These are phyloP conservation scores for Selenicereus undatus DNA, from an alignment of 148 eudicot genomes.

Conservation along the genomic window DNA sequence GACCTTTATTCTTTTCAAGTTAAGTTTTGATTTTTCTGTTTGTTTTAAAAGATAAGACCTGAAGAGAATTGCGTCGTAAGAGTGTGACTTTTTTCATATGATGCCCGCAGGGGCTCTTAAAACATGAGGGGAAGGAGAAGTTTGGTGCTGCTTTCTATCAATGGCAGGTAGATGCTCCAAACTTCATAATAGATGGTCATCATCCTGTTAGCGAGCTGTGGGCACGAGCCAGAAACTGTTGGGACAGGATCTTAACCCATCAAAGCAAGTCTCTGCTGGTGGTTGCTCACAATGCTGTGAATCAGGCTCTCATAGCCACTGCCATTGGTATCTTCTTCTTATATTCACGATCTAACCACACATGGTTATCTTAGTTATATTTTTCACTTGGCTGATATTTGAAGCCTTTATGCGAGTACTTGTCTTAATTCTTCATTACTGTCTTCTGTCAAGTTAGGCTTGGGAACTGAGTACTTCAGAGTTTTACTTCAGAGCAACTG, in stretches of 20 bases:
- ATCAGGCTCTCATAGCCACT: constrained; percentile 94
- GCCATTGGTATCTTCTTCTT: constrained; percentile 61
- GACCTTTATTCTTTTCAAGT: constrained; percentile 93
- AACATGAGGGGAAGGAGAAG: constrained; percentile 79
- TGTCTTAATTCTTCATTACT: constrained; percentile 12
- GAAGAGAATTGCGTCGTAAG: neutral
- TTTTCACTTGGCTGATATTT: neutral
- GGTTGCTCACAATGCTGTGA: constrained; percentile 99
- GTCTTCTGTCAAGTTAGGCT: constrained; percentile 41
- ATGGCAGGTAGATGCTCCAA: constrained; percentile 85
- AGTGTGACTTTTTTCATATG: constrained; percentile 22
- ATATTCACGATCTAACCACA: neutral
- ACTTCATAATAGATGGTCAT: constrained; percentile 80
- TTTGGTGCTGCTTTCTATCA: constrained; percentile 65
- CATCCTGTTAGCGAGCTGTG: constrained; percentile 89
- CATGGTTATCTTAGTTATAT: constrained; percentile 12
- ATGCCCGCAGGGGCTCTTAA: constrained; percentile 77
- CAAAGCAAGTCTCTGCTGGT: constrained; percentile 89
- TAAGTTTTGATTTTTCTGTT: constrained; percentile 31
- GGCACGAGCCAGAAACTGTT: constrained; percentile 80
- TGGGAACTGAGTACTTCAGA: constrained; percentile 94
- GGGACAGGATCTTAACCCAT: constrained; percentile 68
- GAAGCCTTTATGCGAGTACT: neutral
- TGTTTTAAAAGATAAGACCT: neutral
- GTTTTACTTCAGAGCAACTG: constrained; percentile 92